Conservation (phyloP, 2,329 filamentous ascomycete species). For the Botrytis pseudocinerea region DNA sequence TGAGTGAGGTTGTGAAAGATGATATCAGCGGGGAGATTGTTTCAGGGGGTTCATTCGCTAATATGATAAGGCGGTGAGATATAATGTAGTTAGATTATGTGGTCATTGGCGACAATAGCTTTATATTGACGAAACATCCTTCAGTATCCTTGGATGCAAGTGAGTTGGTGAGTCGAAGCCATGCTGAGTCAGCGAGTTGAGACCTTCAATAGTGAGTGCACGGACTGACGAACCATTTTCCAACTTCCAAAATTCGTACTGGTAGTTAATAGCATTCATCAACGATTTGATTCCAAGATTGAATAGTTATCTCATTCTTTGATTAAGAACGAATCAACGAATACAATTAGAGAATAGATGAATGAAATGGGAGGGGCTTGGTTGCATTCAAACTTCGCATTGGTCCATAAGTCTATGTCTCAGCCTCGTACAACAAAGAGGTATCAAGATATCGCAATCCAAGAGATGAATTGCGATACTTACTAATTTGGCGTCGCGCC, state of each 20-base stretch:
- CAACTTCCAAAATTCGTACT: background rate
- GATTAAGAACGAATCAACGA: background rate
- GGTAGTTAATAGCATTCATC: background rate
- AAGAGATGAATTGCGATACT: background rate
- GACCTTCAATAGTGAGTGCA: background rate
- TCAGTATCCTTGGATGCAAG: background rate
- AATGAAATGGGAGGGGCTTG: background rate
- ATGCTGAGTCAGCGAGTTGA: background rate
- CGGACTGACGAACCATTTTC: background rate
- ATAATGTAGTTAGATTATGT: background rate
- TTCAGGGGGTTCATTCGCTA: background rate
- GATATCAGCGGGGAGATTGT: background rate
- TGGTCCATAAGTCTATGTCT: background rate
- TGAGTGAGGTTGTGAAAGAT: background rate
- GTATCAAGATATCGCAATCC: slow-evolving; percentile 1
- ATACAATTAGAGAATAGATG: accelerated
- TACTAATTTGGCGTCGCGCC: background rate
- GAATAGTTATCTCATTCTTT: background rate
- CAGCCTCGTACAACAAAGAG: background rate
- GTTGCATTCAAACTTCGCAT: accelerated
- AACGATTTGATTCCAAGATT: background rate
- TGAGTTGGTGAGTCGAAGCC: background rate
- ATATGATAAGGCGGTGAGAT: background rate
- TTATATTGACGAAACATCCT: background rate
- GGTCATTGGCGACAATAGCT: background rate